phyloP scores from a whole-genome alignment of 768 basidiomycete genomes.

The Cystobasidium tubakii region DNA sequence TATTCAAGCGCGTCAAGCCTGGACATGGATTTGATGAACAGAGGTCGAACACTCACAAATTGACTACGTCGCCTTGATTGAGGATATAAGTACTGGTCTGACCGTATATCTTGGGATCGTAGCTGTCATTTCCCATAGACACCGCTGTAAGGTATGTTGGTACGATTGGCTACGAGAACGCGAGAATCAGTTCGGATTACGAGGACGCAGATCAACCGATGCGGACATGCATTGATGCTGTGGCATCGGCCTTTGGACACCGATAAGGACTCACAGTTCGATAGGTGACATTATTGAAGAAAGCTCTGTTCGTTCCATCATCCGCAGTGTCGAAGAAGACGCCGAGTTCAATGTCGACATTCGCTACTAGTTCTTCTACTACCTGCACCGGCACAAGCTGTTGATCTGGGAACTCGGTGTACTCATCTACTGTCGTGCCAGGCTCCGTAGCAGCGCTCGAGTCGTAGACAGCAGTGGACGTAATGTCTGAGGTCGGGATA shows the following conservation, averaged over 20 bases:
- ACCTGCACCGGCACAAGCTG: slow-evolving; percentile 57
- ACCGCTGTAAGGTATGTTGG: slow-evolving; percentile 68
- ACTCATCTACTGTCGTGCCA: slow-evolving; percentile 50
- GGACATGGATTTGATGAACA: too few species aligned
- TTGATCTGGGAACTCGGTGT: slow-evolving; percentile 61
- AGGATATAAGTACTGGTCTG: slow-evolving; percentile 63
- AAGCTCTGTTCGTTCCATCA: slow-evolving; percentile 78
- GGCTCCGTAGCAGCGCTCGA: slow-evolving; percentile 51
- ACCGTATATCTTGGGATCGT: slow-evolving; percentile 67
- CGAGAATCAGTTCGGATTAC: too few species aligned
- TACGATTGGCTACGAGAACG: slow-evolving; percentile 53
- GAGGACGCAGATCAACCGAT: too few species aligned
- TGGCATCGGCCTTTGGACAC: not conserved
- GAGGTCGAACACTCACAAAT: slow-evolving; percentile 48
- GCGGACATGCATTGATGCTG: too few species aligned
- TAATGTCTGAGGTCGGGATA: slow-evolving; percentile 58
- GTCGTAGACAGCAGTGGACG: slow-evolving; percentile 73
- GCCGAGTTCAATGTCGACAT: slow-evolving; percentile 61
- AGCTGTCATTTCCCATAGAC: slow-evolving; percentile 61
- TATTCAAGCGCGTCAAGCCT: not conserved
- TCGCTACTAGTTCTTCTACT: slow-evolving; percentile 54
- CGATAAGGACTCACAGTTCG: slow-evolving; percentile 8
- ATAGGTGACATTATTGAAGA: slow-evolving; percentile 61
- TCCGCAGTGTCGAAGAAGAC: slow-evolving; percentile 68
- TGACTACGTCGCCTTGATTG: slow-evolving; percentile 66